phyloP scores from a whole-genome alignment of 768 basidiomycete species.

The Glaciozyma martinii region DNA sequence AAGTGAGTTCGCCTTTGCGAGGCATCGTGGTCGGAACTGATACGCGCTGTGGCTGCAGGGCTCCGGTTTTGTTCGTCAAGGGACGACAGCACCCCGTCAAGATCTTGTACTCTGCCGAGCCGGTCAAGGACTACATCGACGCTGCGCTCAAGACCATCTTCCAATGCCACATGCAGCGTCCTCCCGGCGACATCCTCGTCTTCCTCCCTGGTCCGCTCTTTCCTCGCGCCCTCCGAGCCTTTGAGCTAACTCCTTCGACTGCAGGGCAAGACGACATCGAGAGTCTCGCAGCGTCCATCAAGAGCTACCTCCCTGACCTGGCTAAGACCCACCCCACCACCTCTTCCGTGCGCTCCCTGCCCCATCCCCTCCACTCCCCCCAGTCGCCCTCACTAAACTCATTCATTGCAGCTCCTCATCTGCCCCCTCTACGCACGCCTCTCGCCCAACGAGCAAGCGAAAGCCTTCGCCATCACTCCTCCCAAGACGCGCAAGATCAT shows the following conservation, averaged over 20 bases:
- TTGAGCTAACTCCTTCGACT: background rate
- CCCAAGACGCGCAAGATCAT: constrained; percentile 76
- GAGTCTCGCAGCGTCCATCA: constrained; percentile 64
- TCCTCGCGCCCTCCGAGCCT: no score
- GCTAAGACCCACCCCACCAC: background rate
- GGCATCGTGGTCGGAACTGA: background rate
- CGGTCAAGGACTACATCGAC: constrained; percentile 76
- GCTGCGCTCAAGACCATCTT: constrained; percentile 87
- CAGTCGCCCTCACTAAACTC: background rate
- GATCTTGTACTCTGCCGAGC: constrained; percentile 64
- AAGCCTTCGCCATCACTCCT: constrained; percentile 58
- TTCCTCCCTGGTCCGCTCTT: no score
- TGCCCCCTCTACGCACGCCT: constrained; percentile 82
- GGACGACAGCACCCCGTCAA: constrained; percentile 88
- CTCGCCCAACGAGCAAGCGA: constrained; percentile 63
- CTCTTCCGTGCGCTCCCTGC: constrained; percentile 10
- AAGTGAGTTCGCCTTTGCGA: constrained; percentile 49
- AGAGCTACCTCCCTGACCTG: constrained; percentile 33
- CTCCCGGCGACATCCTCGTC: constrained; percentile 79
- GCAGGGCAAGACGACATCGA: constrained; percentile 97
- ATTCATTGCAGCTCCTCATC: constrained; percentile 51
- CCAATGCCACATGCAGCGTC: constrained; percentile 74
- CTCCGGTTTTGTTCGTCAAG: constrained; percentile 79
- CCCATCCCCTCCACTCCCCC: background rate
- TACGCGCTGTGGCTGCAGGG: constrained; percentile 46